Evolutionary conservation across 257 asterid genomes (phyloP), one percentile per base, ranked within the genome.

Genomic region (Ophiorrhiza pumila): DNA sequence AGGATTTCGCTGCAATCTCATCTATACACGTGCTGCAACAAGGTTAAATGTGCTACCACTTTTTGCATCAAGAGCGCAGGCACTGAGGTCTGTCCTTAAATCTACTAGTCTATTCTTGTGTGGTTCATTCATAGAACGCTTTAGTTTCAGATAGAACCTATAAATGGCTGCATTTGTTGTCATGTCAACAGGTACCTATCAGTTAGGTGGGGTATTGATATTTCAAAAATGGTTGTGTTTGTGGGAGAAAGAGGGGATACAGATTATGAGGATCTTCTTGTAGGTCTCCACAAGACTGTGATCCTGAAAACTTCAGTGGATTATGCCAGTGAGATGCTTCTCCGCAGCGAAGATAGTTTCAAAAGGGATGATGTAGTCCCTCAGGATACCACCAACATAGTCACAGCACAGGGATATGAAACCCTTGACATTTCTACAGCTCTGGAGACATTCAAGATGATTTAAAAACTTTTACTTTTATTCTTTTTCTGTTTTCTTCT

Each of bases 241-340:
- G 76, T 82, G 74, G 96, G 96, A 69, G 89, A 80, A 79, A 83
- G 83, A 65, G 94, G 94, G 64, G 90, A 90, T 58, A 78, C 90
- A 12, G 94, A 88, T 79, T 81, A 85, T 46, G 85, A 82, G 61
- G 85, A 77, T 72, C 75, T 88, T 74, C 85, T 85, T 11, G 85
- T 85, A 69, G 95, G 96, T 71, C 86, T 82, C 66, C 90, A 83
- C 80, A 86, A 76, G 86, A 85, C 87, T 65, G 78, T 90, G 35
- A 80, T 90, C 79, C 86, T 88, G 58, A 84, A 79, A 82, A 83
- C 76, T 47, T 80, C 75, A 53, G 88, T 82, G 68, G 82, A 76
- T 29, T 70, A 79, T 84, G 85, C 65, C 45, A 82, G 88, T 61
- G 86, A 85, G 75, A 71, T 47, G 80, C 78, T 78, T 46, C 74